These are phyloP conservation scores for Juglanconis oblonga DNA, from an alignment of 2,329 filamentous ascomycete genomes.

Conservation along the genomic window DNA sequence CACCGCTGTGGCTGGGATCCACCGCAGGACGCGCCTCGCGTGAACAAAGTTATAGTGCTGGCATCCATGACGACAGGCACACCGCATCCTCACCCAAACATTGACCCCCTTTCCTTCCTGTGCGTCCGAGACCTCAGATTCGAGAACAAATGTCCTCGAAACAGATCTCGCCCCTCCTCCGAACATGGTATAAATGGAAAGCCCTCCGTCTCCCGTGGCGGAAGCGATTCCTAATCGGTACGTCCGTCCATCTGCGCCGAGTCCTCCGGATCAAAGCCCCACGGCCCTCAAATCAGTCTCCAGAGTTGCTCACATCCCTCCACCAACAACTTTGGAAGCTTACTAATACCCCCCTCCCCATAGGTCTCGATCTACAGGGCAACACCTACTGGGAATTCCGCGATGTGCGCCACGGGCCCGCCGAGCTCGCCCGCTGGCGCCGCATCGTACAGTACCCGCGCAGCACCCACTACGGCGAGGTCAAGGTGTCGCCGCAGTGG, in stretches of 20 bases:
- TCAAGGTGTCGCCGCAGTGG: conserved; percentile 60
- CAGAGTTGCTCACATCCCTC: neutral
- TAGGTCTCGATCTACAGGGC: conserved; percentile 62
- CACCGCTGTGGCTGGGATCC: neutral
- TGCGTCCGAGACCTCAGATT: neutral
- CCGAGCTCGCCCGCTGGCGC: conserved; percentile 45
- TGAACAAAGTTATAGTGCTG: neutral
- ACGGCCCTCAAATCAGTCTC: neutral
- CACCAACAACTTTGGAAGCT: neutral
- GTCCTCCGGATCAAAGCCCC: neutral
- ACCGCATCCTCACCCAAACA: neutral
- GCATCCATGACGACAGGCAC: neutral
- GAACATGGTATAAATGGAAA: conserved; percentile 61
- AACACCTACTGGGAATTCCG: conserved; percentile 71
- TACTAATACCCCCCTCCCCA: neutral
- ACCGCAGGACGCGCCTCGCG: neutral
- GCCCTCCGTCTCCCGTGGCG: conserved; percentile 61
- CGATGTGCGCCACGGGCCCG: conserved; percentile 40
- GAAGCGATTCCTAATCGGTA: conserved; percentile 60
- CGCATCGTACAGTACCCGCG: conserved; percentile 61
- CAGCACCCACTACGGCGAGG: conserved; percentile 50
- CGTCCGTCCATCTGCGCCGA: conserved; percentile 22
- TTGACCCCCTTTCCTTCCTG: neutral
- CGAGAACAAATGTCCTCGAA: conserved; percentile 31
- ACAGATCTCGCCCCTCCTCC: conserved; percentile 34